Percentiles rank a stretch among this genome's conserved stretches.
These are phyloP conservation scores for Chaetomiaceae sp. DNA, from an alignment of 2,329 filamentous ascomycete genomes.

Conservation along the genomic window DNA sequence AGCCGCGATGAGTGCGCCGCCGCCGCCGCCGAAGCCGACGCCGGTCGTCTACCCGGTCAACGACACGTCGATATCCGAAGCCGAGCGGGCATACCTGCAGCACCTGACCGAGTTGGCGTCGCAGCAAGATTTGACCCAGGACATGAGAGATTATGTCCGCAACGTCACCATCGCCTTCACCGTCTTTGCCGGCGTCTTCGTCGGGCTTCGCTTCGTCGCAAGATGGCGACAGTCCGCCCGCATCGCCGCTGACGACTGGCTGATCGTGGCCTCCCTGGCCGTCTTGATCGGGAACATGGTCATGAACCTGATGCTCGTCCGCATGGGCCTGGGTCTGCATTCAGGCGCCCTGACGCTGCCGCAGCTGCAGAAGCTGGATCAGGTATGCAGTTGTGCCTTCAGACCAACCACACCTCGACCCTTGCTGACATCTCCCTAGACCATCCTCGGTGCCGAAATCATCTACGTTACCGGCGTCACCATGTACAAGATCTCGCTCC, in stretches of 20 bases:
- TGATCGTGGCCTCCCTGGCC: slow-evolving; percentile 1
- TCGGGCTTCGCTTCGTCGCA: slow-evolving; percentile 1
- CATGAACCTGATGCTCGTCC: slow-evolving; percentile 8
- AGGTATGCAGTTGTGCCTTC: background rate
- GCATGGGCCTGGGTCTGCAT: slow-evolving; percentile 3
- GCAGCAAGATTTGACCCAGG: slow-evolving; percentile 5
- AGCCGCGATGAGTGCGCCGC: background rate
- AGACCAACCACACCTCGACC: too few species aligned
- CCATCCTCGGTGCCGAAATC: slow-evolving; percentile 11
- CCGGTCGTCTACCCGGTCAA: slow-evolving; percentile 10
- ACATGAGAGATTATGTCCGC: background rate
- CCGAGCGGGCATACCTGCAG: slow-evolving; percentile 6
- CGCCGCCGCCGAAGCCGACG: background rate
- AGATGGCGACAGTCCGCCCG: slow-evolving; percentile 4
- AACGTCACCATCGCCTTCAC: slow-evolving; percentile 7
- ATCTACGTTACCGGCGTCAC: slow-evolving; percentile 10
- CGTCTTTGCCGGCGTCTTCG: slow-evolving; percentile 9
- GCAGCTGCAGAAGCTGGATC: slow-evolving; percentile 1
- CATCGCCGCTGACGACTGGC: slow-evolving; percentile 1
- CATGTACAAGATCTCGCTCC: slow-evolving; percentile 9
- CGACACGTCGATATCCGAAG: slow-evolving; percentile 4
- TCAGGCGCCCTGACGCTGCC: slow-evolving; percentile 3
- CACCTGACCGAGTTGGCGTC: slow-evolving; percentile 1
- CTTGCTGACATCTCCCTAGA: background rate
- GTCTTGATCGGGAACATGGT: slow-evolving; percentile 7